A percentile compares a stretch with the other conserved stretches of the same genome.
Evolutionary conservation across 352 stramenopile species (phyloP).

Genomic region (Globisporangium recalcitrans): DNA sequence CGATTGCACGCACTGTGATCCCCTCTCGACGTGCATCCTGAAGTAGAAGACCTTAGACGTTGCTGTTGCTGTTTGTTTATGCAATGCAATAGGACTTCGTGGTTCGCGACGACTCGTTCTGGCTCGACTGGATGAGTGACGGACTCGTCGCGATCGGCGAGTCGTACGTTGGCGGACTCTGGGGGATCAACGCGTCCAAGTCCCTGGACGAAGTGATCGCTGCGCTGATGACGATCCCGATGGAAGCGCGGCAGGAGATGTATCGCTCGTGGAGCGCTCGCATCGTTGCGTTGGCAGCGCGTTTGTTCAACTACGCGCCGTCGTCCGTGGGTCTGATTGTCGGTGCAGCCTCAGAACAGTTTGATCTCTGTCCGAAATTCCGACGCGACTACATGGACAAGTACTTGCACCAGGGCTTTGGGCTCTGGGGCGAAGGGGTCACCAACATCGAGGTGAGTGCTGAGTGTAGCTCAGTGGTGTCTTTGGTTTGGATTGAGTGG

Average conservation of each 20-base stretch:
- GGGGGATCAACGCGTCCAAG: constrained; percentile 44
- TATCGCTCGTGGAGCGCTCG: constrained; percentile 82
- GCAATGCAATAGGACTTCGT: constrained; percentile 53
- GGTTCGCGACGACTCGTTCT: constrained; percentile 72
- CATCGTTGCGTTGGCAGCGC: constrained; percentile 61
- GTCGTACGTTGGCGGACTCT: constrained; percentile 75
- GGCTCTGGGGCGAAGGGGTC: constrained; percentile 53
- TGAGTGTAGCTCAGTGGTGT: not conserved
- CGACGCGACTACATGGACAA: constrained; percentile 67
- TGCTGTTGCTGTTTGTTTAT: no score
- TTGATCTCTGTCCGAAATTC: constrained; percentile 68
- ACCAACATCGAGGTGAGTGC: constrained; percentile 31
- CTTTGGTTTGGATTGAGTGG: not conserved
- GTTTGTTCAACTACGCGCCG: constrained; percentile 73
- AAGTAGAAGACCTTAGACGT: no score
- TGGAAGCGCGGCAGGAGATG: constrained; percentile 79
- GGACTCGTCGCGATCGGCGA: constrained; percentile 79
- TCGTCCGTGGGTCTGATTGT: constrained; percentile 67
- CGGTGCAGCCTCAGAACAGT: constrained; percentile 63
- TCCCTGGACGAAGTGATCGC: constrained; percentile 70
- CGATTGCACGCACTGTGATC: no score
- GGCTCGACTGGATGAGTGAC: constrained; percentile 86
- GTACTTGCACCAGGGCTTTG: constrained; percentile 75
- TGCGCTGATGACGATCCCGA: constrained; percentile 72
- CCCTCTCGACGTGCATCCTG: no score